Evolutionary conservation across 192 early-diverging fungal genomes (phyloP), one percentile per base, ranked within the genome.

Genomic region (Backusella tuberculispora): DNA sequence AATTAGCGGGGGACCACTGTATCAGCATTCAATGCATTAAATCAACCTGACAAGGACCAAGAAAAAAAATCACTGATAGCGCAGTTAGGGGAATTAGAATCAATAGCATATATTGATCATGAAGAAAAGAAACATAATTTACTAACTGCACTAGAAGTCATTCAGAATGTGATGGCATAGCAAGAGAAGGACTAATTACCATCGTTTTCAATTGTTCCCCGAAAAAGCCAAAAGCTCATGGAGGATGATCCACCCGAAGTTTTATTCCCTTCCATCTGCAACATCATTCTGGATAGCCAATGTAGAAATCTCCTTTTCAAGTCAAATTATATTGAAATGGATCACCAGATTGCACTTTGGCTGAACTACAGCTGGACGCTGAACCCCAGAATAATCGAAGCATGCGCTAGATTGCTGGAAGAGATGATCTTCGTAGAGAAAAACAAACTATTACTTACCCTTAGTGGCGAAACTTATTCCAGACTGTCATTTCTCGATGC

Each of bases 31-130:
- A 13, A 69, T 69, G 67, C 21, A 69, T 13, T 69, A 69, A 5
- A 7, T 19, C 67, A 69, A 29, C 67, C 67, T 69, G 21, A 24
- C 3, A 24, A 46, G 46, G 67, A 69, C 1, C 67, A 69, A 69
- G 67, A 69, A n/a, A 69, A 69, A 69, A 69, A 69, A 24, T 41
- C 46, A 2, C 46, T 69, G 13, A 46, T 69, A 69, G 44, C 67
- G 3, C 43, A 69, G 46, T 46, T 69, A 46, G 67, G 67, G 21
- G 67, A 69, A 5, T n/a, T 69, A 1, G 21, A 69, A 69, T 44
- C 67, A 46, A 44, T 69, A 26, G 44, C 1, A 6, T 47, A 69
- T 24, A 14, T 47, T 69, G 67, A 69, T 24, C 2, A 29, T 47
- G 9, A 69, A 47, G 67, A 44, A 14, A 14, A 69, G 46, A 43